Evolutionary conservation across 805 yeast genomes (phyloP), one percentile per base, ranked within the genome.

Genomic region (Kurtzmaniella fragi): DNA sequence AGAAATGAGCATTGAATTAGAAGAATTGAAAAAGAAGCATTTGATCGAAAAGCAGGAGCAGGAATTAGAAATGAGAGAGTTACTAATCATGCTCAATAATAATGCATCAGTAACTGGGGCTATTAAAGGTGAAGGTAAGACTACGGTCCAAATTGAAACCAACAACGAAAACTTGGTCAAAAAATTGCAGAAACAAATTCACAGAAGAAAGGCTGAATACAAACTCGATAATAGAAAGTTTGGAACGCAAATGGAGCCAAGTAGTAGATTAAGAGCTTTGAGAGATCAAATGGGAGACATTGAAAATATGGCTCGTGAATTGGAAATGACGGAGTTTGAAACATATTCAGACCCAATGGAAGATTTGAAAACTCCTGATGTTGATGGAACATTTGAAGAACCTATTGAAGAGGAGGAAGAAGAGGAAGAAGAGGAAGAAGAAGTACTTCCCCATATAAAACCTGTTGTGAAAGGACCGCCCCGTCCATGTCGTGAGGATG

Each of bases 221-320:
- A 75, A 54, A 49, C 57, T 55, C 36, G 80, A 70, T 36, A 71
- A 65, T 42, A 56, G 67, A 32, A 61, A 62, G 47, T 73, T 65
- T 62, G 78, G 78, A 35, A 54, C 73, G 10, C 68, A 72, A 23
- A 75, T 81, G 20, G 95, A 86, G 54, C 95, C 96, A 3, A 83
- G 84, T 50, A 75, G 84, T 2, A 69, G 91, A 46, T 62, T 89
- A 37, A 72, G 93, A 43, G 81, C 78, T 32, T 68, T 90, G 49
- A 71, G 96, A 40, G 86, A 82, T 50, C 76, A 82, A 54, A 88
- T 88, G 95, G 95, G 85, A 42, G 82, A 78, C 45, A 71, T 90
- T 38, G 95, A 86, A 54, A 75, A 77, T 35, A 85, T 86, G 65
- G 96, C 96, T 0, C 67, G 95, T 43, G 85, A 84, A 52, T 70